Percentiles rank a stretch among this genome's conserved stretches.
phyloP scores from a whole-genome alignment of 331 rosid genomes.

The Ulmus americana region DNA sequence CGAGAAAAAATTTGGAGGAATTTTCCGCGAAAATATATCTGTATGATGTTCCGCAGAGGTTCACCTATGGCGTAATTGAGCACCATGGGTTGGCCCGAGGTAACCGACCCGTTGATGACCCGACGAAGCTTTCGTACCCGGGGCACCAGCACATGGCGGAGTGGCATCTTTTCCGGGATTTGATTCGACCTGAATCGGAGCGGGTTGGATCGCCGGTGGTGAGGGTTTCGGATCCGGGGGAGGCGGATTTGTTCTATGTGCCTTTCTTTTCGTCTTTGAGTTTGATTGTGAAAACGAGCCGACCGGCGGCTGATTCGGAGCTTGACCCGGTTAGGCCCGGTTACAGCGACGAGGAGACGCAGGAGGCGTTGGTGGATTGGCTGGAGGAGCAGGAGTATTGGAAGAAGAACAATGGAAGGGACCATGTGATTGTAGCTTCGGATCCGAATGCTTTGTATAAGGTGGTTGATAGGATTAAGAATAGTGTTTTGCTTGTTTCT shows the following conservation, averaged over 20 bases:
- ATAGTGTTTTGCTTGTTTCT: slow-evolving; percentile 56
- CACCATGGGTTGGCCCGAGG: slow-evolving; percentile 77
- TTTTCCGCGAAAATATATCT: slow-evolving; percentile 42
- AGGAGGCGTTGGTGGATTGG: slow-evolving; percentile 76
- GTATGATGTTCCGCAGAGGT: slow-evolving; percentile 63
- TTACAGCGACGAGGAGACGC: slow-evolving; percentile 80
- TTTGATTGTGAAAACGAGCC: slow-evolving; percentile 53
- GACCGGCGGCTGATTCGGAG: slow-evolving; percentile 34
- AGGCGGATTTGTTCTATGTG: slow-evolving; percentile 75
- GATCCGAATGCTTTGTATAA: slow-evolving; percentile 80
- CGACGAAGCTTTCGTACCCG: slow-evolving; percentile 50
- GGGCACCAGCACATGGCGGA: slow-evolving; percentile 98
- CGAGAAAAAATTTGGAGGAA: not conserved
- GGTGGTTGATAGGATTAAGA: slow-evolving; percentile 59
- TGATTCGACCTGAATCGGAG: slow-evolving; percentile 37
- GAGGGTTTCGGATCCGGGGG: slow-evolving; percentile 69
- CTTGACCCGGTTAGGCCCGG: slow-evolving; percentile 27
- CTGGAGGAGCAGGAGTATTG: slow-evolving; percentile 73
- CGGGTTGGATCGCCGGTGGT: slow-evolving; percentile 49
- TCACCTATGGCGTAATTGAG: slow-evolving; percentile 63
- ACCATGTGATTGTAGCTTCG: slow-evolving; percentile 80
- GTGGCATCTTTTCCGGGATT: slow-evolving; percentile 73
- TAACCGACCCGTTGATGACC: slow-evolving; percentile 23
- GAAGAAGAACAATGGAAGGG: slow-evolving; percentile 68
- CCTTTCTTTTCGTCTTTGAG: slow-evolving; percentile 91